A percentile compares a stretch with the other conserved stretches of the same genome.
phyloP scores from a whole-genome alignment of 2,329 filamentous ascomycete genomes.

The Hymenoscyphus fraxineus region DNA sequence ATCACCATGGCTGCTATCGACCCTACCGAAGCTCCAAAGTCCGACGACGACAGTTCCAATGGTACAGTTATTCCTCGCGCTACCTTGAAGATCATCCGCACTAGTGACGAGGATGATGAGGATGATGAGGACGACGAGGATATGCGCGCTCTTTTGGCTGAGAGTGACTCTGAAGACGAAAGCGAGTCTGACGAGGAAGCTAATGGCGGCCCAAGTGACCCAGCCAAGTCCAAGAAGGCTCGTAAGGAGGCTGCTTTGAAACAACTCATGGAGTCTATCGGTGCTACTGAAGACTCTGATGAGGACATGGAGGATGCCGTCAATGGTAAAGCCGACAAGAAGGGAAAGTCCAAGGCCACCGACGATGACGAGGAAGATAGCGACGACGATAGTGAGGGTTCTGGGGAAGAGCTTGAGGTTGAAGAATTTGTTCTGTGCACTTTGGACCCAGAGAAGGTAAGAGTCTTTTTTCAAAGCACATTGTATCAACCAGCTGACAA shows the following conservation, averaged over 20 bases:
- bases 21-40: constrained; percentile 64
- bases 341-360: constrained; percentile 67
- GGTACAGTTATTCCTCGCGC: constrained; percentile 65
- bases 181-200: constrained; percentile 65
- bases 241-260: constrained; percentile 72
- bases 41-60: constrained; percentile 60
- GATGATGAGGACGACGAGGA: constrained; percentile 53
- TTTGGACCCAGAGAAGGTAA: constrained; percentile 85
- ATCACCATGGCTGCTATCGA: constrained; percentile 99
- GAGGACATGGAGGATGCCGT: constrained; percentile 73
- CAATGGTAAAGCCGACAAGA: constrained; percentile 62
- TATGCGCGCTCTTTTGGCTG: constrained; percentile 51
- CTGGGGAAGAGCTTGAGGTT: constrained; percentile 62
- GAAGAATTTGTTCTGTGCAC: constrained; percentile 96
- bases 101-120: constrained; percentile 58
- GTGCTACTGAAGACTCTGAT: constrained; percentile 47
- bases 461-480: constrained; percentile 26
- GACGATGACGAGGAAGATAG: constrained; percentile 50
- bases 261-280: constrained; percentile 68
- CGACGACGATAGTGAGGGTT: constrained; percentile 52
- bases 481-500: constrained; percentile 12
- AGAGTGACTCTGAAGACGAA: constrained; percentile 46
- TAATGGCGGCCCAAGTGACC: constrained; percentile 90
- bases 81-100: constrained; percentile 87
- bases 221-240: constrained; percentile 82